These are phyloP conservation scores for Cladosporium velox DNA, from an alignment of 2,329 filamentous ascomycete genomes.

Conservation along the genomic window DNA sequence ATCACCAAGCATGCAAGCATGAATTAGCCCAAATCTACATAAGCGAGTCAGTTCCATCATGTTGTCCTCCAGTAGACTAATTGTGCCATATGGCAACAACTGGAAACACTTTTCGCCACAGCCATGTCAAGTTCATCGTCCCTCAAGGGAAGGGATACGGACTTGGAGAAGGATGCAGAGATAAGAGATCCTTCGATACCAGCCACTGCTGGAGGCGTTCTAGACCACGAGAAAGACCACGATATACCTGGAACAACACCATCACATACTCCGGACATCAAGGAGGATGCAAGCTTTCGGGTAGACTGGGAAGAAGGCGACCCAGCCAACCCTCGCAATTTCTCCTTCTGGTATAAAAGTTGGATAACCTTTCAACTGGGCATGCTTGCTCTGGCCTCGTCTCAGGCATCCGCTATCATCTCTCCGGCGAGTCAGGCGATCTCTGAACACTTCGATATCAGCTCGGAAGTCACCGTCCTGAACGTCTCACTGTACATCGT, in stretches of 20 bases:
- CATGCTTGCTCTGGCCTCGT: slow-evolving; percentile 53
- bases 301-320: slow-evolving; percentile 40
- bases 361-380: slow-evolving; percentile 54
- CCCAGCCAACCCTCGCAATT: slow-evolving; percentile 52
- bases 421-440: slow-evolving; percentile 50
- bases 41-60: not conserved
- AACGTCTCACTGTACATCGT: slow-evolving; percentile 51
- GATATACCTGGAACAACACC: not conserved
- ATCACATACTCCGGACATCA: not conserved
- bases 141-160: not conserved
- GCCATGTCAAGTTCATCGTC: slow-evolving; percentile 8
- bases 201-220: not conserved
- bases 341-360: slow-evolving; percentile 45
- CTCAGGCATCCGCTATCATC: slow-evolving; percentile 54
- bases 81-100: not conserved
- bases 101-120: not conserved
- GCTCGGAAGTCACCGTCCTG: slow-evolving; percentile 48
- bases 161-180: not conserved
- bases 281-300: slow-evolving; percentile 1
- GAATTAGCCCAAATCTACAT: not conserved
- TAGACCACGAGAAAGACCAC: not conserved
- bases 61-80: not conserved
- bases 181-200: not conserved
- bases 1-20: slow-evolving; percentile 5
- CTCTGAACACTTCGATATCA: slow-evolving; percentile 46